These are phyloP conservation scores for Chrysoporthe deuterocubensis DNA, from an alignment of 2,329 filamentous ascomycete species.

Conservation along the genomic window DNA sequence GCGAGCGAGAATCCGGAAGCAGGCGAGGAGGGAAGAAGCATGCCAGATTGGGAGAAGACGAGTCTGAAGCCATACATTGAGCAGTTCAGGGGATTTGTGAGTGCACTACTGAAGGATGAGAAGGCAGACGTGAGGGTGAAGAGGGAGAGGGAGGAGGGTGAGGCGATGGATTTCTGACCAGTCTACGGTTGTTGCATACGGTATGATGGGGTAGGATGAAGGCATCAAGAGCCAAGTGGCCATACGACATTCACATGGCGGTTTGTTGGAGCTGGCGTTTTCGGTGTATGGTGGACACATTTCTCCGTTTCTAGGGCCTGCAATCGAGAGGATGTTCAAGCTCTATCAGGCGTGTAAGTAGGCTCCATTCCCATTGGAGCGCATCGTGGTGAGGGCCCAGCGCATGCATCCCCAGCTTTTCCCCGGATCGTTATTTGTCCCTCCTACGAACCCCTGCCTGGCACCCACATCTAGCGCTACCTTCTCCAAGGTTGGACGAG, in stretches of 20 bases:
- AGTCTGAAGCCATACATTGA: conserved; percentile 92
- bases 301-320: conserved; percentile 23
- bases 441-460: conserved; percentile 17
- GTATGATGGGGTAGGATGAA: conserved; percentile 2
- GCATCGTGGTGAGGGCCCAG: conserved; percentile 20
- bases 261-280: conserved; percentile 11
- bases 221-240: conserved; percentile 9
- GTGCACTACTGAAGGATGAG: conserved; percentile 77
- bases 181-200: not conserved
- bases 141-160: conserved; percentile 57
- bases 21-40: conserved; percentile 42
- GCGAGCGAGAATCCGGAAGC: conserved; percentile 51
- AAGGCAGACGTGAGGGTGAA: conserved; percentile 55
- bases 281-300: conserved; percentile 26
- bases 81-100: conserved; percentile 82
- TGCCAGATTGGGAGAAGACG: conserved; percentile 96
- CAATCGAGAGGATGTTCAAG: conserved; percentile 13
- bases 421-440: conserved; percentile 24
- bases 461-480: conserved; percentile 18
- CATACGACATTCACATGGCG: not conserved
- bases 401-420: conserved; percentile 21
- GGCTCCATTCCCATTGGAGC: conserved; percentile 25
- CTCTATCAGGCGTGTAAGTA: conserved; percentile 6
- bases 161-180: conserved; percentile 56
- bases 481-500: conserved; percentile 18